Percentiles rank a stretch among this genome's conserved stretches.
phyloP scores from a whole-genome alignment of 2,329 filamentous ascomycete genomes.

The Chaetomiaceae sp. region DNA sequence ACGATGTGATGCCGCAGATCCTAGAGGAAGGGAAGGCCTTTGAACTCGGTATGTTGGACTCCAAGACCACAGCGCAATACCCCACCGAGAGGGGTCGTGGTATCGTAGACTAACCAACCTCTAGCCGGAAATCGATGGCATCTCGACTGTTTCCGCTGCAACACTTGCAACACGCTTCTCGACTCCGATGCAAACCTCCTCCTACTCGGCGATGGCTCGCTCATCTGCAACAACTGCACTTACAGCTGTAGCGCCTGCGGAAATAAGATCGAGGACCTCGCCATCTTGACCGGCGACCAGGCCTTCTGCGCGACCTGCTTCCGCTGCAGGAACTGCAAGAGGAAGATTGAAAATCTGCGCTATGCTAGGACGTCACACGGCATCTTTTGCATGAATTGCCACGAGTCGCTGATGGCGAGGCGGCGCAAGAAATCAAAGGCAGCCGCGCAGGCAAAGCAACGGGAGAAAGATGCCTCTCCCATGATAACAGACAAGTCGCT shows the following conservation, averaged over 20 bases:
- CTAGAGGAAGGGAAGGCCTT: constrained; percentile 98
- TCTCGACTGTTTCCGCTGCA: constrained; percentile 97
- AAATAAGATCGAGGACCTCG: constrained; percentile 97
- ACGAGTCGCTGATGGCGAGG: constrained; percentile 92
- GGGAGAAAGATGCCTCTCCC: constrained; percentile 60
- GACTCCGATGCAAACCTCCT: constrained; percentile 98
- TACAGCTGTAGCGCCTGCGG: constrained; percentile 96
- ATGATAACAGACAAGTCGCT: constrained; percentile 86
- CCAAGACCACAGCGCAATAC: neutral
- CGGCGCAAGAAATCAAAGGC: constrained; percentile 81
- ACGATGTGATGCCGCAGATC: constrained; percentile 56
- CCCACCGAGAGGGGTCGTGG: neutral
- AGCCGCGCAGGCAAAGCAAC: constrained; percentile 54
- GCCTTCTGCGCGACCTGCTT: constrained; percentile 98
- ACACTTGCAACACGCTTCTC: constrained; percentile 89
- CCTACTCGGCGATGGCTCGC: constrained; percentile 91
- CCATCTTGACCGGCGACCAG: constrained; percentile 95
- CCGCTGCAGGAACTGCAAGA: constrained; percentile 95
- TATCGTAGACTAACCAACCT: constrained; percentile 19
- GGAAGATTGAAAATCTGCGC: constrained; percentile 95
- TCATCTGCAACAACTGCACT: constrained; percentile 99
- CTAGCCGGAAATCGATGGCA: constrained; percentile 95
- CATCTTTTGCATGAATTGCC: constrained; percentile 99
- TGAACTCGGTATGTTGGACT: constrained; percentile 68
- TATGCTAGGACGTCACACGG: constrained; percentile 97